Base-by-base conservation (phyloP, 2,329 filamentous ascomycete genomes). In the Calonectria crousiana region DNA sequence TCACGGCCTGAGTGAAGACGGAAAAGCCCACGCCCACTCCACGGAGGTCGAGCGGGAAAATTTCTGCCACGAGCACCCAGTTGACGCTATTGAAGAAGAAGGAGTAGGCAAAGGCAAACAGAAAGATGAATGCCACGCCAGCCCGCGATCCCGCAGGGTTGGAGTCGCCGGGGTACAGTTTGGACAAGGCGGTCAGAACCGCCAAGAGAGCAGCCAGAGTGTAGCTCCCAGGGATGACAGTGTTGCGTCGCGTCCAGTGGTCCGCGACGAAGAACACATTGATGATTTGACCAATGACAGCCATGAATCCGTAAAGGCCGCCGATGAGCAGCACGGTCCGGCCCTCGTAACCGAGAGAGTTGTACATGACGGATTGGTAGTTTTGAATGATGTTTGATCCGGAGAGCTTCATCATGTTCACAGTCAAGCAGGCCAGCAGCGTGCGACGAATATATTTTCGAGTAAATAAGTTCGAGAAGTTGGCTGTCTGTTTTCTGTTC, bases 281-380 rank as follows among this genome's bases (percentile, higher is more conserved):
- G 66, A 84, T 81, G 26, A 83, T 74, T 70, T 84, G 83, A 9
- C 82, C 82, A 6, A 82, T 69, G 6, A 84, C 73, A 3, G 79
- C 82, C 81, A 83, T 84, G 34, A 83, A 79, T 13, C 83, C 83
- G 53, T 84, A 84, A 34, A 86, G 85, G n/a, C 86, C 88, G 67
- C 87, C 86, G 41, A 88, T 89, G 23, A 90, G 82, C 10, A 89
- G 83, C 34, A 87, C 85, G 9, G 85, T 84, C 74, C 85, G 86
- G 78, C 88, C 87, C 71, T 88, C 86, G 30, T 88, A 87, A 75
- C 86, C 87, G 66, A 89, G 84, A 47, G 87, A 84, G 75, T 86
- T 85, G 66, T 85, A 84, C 71, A 84, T 74, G 34, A 84, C 75
- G 0, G 75, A 78, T 68, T 84, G 83, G 71, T 82, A 84, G 75